These are phyloP conservation scores for Chytridium lagenaria DNA, from an alignment of 371 early-diverging fungal genomes.

Conservation along the genomic window DNA sequence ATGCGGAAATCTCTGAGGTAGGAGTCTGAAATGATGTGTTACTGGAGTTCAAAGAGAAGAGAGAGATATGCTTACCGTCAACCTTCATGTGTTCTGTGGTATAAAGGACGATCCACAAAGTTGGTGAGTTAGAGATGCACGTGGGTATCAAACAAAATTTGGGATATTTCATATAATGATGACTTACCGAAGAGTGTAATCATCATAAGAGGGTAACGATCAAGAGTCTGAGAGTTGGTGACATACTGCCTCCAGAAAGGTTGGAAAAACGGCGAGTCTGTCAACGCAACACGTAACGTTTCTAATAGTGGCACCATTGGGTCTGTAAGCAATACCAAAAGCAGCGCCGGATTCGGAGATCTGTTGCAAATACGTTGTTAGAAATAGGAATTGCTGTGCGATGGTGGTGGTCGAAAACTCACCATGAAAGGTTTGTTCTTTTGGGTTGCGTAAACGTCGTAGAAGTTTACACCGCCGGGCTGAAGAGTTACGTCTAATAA, in stretches of 20 bases:
- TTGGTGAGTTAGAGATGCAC: too few relatives aligned
- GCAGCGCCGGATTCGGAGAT: conserved; percentile 8
- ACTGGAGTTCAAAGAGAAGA: too few relatives aligned
- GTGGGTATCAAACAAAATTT: too few relatives aligned
- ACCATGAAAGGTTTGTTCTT: conserved; percentile 10
- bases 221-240: background rate
- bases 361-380: too few relatives aligned
- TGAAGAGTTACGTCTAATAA: background rate
- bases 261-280: background rate
- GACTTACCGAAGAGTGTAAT: background rate
- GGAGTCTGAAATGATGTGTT: too few relatives aligned
- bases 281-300: background rate
- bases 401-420: too few relatives aligned
- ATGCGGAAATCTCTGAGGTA: conserved; percentile 1
- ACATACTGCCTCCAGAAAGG: conserved; percentile 1
- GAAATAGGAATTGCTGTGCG: too few relatives aligned
- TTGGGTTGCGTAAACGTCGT: background rate
- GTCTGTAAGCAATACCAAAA: background rate
- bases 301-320: background rate
- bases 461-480: conserved; percentile 1
- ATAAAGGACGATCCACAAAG: too few relatives aligned
- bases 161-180: too few relatives aligned
- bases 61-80: too few relatives aligned
- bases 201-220: background rate
- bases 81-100: background rate